These are phyloP conservation scores for Corniculantispora saksenae DNA, from an alignment of 2,329 filamentous ascomycete species.

Conservation along the genomic window DNA sequence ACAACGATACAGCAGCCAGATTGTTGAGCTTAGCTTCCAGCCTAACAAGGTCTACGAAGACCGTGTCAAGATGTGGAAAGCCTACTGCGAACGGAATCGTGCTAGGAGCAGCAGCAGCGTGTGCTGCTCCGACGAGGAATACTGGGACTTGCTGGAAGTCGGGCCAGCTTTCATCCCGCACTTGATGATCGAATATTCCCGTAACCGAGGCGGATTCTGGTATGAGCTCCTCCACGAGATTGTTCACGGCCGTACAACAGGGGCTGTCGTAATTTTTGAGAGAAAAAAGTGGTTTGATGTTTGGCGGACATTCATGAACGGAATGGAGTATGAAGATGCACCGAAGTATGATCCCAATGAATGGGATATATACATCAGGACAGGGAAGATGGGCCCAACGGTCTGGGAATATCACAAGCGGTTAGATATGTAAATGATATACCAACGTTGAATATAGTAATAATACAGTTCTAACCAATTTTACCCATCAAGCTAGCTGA, in stretches of 20 bases:
- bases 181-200: conserved; percentile 18
- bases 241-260: conserved; percentile 17
- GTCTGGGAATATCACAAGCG: conserved; percentile 3
- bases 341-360: conserved; percentile 17
- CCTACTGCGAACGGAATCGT: background rate
- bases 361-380: conserved; percentile 13
- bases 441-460: conserved; percentile 2
- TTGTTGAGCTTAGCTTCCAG: conserved; percentile 5
- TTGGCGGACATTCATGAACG: conserved; percentile 14
- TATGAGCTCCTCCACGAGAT: conserved; percentile 21
- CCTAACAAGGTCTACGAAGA: conserved; percentile 10
- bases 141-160: conserved; percentile 16
- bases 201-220: conserved; percentile 17
- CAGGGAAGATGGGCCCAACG: conserved; percentile 3
- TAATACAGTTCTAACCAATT: conserved; percentile 2
- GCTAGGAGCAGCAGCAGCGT: background rate
- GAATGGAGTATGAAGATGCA: conserved; percentile 8
- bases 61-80: conserved; percentile 1
- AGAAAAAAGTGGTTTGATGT: conserved; percentile 7
- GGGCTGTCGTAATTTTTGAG: conserved; percentile 5
- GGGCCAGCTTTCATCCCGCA: conserved; percentile 16
- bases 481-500: no score
- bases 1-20: background rate
- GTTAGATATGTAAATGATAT: conserved; percentile 5
- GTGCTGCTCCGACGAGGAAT: conserved; percentile 6